Evolutionary conservation across 148 eudicot species (phyloP).

Genomic region (Silene conica): DNA sequence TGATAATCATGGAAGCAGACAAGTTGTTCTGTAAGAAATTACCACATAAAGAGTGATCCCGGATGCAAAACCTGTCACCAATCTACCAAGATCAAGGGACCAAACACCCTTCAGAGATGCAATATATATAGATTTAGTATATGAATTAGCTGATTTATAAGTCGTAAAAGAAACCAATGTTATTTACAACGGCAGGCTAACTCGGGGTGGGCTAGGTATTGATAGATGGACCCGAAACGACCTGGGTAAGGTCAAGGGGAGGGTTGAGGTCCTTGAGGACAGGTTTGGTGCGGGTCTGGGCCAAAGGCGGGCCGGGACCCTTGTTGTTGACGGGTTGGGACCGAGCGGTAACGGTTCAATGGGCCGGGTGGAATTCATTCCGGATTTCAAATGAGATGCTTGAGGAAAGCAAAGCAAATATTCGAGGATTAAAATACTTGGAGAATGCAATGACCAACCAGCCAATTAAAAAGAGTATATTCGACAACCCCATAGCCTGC

Average conservation of each 20-base stretch:
- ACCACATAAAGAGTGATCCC: constrained; percentile 44
- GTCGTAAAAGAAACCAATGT: neutral
- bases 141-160: neutral
- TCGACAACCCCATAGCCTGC: constrained; percentile 52
- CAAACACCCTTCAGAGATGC: constrained; percentile 37
- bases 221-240: too few relatives aligned
- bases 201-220: too few relatives aligned
- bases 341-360: too few relatives aligned
- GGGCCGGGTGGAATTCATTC: too few relatives aligned
- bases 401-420: too few relatives aligned
- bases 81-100: constrained; percentile 51
- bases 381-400: too few relatives aligned
- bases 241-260: too few relatives aligned
- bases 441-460: constrained; percentile 43
- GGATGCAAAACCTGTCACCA: constrained; percentile 41
- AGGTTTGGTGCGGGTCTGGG: too few relatives aligned
- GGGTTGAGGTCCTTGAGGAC: too few relatives aligned
- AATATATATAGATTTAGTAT: neutral
- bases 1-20: neutral
- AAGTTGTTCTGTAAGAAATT: neutral
- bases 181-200: neutral
- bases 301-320: too few relatives aligned
- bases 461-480: constrained; percentile 31
- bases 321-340: too few relatives aligned
- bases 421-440: constrained; percentile 15